Evolutionary conservation across 495 filamentous ascomycete species (phyloP), one percentile per base, ranked within the genome.

Genomic region (Aspergillus conjunctus): DNA sequence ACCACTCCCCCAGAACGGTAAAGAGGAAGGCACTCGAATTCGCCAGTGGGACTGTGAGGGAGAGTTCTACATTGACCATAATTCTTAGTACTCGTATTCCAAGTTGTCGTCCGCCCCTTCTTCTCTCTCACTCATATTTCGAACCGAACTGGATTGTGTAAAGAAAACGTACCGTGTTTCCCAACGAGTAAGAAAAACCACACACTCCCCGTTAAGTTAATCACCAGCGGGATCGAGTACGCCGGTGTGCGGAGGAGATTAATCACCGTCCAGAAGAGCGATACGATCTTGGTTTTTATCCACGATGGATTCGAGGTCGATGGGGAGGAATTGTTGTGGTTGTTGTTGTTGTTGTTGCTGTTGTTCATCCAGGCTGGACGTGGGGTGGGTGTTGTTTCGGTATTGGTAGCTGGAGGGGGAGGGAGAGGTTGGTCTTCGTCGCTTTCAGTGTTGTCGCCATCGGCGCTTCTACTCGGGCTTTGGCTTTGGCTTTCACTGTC

Each of bases 121-220:
- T 39, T 18, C 34, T 15, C 22, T 20, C 8, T 37, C 15, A n/a
- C n/a, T n/a, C n/a, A n/a, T n/a, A n/a, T n/a, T n/a, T n/a, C n/a
- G n/a, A n/a, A n/a, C n/a, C n/a, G n/a, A n/a, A n/a, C n/a, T n/a
- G n/a, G n/a, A n/a, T n/a, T n/a, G n/a, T n/a, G 39, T 21, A 58
- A 58, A 59, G 7, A 32, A 44, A 33, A 84, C 87, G 62, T 74
- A 94, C 92, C 91, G 64, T 93, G 91, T 73, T 92, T 83, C 56
- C 94, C 94, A 79, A 98, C 91, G 61, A 98, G 77, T 65, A 97
- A 71, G 68, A 98, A 98, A 67, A 98, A 98, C 94, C 94, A 98
- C 61, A 98, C 82, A 67, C 91, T 96, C 58, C 94, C 94, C 34
- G 94, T 97, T 65, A 97, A 73, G 68, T 98, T 98, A 30, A 97